A percentile compares a stretch with the other conserved stretches of the same genome.
Evolutionary conservation across 768 basidiomycete genomes (phyloP).

Genomic region (Leccinum uliginosum): DNA sequence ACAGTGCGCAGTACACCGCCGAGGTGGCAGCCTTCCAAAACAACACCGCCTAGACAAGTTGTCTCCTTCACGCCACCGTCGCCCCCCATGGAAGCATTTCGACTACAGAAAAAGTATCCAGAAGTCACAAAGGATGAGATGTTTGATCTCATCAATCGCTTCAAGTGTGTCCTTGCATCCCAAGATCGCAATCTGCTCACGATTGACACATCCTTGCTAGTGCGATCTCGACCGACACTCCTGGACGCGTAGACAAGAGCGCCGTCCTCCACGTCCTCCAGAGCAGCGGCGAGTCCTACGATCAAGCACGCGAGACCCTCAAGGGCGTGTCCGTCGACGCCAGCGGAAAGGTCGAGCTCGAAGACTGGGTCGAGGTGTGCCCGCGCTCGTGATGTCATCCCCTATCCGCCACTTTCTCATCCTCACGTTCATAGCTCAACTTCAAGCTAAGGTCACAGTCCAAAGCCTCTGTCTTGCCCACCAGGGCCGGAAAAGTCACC

Average conservation of each 20-base stretch:
- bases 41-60: conserved; percentile 6
- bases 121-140: conserved; percentile 91
- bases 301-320: conserved; percentile 82
- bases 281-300: conserved; percentile 82
- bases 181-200: background rate
- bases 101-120: conserved; percentile 88
- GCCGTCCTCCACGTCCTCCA: conserved; percentile 76
- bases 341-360: conserved; percentile 92
- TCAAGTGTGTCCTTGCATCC: conserved; percentile 68
- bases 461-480: conserved; percentile 44
- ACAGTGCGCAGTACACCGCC: conserved; percentile 6
- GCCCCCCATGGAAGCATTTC: conserved; percentile 69
- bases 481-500: conserved; percentile 84
- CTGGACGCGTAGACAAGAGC: conserved; percentile 80
- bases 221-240: conserved; percentile 69
- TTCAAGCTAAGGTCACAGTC: conserved; percentile 65
- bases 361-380: conserved; percentile 95
- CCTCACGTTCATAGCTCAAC: conserved; percentile 51
- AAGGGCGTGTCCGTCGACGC: conserved; percentile 94
- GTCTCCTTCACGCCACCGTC: conserved; percentile 16
- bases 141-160: conserved; percentile 88
- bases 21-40: conserved; percentile 15
- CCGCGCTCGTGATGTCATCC: conserved; percentile 20
- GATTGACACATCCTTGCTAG: conserved; percentile 34
- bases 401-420: conserved; percentile 10